phyloP scores from a whole-genome alignment of 1,139 yeast genomes.

The Fermentozyma sake region DNA sequence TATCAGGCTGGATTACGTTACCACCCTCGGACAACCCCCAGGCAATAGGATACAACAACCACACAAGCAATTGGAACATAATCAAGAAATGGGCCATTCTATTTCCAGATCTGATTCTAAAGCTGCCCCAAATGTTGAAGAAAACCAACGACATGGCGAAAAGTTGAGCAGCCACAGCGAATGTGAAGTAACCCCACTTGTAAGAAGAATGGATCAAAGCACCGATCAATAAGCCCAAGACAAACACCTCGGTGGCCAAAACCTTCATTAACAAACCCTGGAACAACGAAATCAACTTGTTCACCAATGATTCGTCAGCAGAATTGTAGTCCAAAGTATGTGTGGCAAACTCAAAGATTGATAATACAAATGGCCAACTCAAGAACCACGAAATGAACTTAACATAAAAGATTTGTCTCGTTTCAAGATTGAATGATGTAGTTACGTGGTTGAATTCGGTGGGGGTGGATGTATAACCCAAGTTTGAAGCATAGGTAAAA shows the following conservation, averaged over 20 bases:
- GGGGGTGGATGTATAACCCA: conserved; percentile 56
- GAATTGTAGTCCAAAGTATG: conserved; percentile 31
- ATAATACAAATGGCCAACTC: conserved; percentile 51
- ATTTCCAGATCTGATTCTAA: conserved; percentile 6
- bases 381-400: conserved; percentile 68
- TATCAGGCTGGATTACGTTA: conserved; percentile 58
- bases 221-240: conserved; percentile 53
- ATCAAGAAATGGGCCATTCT: conserved; percentile 25
- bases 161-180: conserved; percentile 33
- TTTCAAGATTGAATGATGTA: conserved; percentile 30
- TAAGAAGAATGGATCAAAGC: conserved; percentile 50
- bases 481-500: conserved; percentile 62
- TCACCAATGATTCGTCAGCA: conserved; percentile 21
- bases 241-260: conserved; percentile 45
- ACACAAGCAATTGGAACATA: conserved; percentile 28
- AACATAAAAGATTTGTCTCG: conserved; percentile 62
- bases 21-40: conserved; percentile 73
- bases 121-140: conserved; percentile 11
- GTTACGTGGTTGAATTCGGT: conserved; percentile 55
- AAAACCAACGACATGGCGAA: conserved; percentile 31
- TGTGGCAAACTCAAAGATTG: conserved; percentile 44
- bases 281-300: conserved; percentile 20
- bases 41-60: conserved; percentile 50
- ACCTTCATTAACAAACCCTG: conserved; percentile 27
- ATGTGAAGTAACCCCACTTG: conserved; percentile 63